phyloP scores from a whole-genome alignment of 257 asterid species.

The Haberlea rhodopensis region DNA sequence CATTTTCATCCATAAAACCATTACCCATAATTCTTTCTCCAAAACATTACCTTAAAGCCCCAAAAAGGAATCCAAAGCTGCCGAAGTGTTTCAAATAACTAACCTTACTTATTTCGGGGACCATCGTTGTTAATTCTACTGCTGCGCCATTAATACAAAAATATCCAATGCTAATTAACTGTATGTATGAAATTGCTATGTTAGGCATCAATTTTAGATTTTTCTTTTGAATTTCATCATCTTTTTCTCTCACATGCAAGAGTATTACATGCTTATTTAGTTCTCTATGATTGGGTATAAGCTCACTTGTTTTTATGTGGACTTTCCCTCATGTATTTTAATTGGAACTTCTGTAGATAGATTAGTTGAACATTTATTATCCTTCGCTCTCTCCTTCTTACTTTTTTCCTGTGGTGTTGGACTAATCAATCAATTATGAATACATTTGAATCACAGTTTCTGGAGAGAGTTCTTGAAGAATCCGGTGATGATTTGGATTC shows the following conservation, averaged over 20 bases:
- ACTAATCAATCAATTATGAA: conserved; percentile 19
- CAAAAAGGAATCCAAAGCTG: too few relatives aligned
- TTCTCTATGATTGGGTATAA: conserved; percentile 10
- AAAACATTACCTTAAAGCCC: too few relatives aligned
- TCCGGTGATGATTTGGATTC: conserved; percentile 52
- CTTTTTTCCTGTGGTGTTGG: conserved; percentile 22
- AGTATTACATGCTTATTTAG: conserved; percentile 20
- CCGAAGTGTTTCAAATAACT: conserved; percentile 8
- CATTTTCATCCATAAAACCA: too few relatives aligned
- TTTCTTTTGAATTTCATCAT: neutral
- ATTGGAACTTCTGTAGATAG: conserved; percentile 6
- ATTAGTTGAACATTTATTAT: neutral
- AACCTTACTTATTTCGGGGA: conserved; percentile 17
- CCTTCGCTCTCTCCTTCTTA: conserved; percentile 12
- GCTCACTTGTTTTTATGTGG: conserved; percentile 7
- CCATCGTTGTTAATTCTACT: conserved; percentile 10
- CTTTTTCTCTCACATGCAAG: conserved; percentile 5
- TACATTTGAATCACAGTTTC: conserved; percentile 50
- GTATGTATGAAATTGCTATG: conserved; percentile 2
- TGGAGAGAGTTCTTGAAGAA: conserved; percentile 57
- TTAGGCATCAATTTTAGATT: neutral
- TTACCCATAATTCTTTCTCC: too few relatives aligned
- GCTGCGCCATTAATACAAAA: conserved; percentile 2
- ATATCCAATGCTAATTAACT: conserved; percentile 6
- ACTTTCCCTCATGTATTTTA: neutral